Conservation (phyloP, 2,329 filamentous ascomycete genomes). For the Ilyonectria robusta region DNA sequence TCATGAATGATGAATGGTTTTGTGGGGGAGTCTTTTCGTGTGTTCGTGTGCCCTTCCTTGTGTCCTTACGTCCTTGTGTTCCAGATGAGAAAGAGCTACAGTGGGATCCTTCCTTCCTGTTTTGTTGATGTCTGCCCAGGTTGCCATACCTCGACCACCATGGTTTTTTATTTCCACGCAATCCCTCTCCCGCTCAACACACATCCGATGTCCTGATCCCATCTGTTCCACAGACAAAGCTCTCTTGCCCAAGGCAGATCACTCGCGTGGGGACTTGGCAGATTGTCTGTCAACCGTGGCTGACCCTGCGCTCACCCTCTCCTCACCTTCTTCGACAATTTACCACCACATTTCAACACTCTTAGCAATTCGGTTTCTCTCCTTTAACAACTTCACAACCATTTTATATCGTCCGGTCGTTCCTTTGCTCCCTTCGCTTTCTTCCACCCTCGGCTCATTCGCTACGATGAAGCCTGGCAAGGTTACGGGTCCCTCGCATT, state of each 20-base stretch:
- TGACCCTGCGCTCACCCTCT: not conserved
- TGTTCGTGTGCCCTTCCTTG: not conserved
- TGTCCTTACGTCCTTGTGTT: no score
- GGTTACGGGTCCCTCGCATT: conserved; percentile 41
- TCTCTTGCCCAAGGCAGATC: no score
- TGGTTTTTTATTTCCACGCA: not conserved
- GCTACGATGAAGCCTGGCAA: conserved; percentile 39
- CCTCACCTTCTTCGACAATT: not conserved
- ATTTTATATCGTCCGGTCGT: not conserved
- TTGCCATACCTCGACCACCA: not conserved
- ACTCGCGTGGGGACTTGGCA: not conserved
- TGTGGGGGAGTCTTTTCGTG: not conserved
- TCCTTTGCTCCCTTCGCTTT: not conserved
- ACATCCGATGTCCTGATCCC: no score
- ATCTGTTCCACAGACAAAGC: not conserved
- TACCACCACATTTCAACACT: not conserved
- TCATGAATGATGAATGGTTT: not conserved
- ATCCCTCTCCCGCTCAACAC: not conserved
- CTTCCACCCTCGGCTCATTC: not conserved
- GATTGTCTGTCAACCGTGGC: not conserved
- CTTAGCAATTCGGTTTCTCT: not conserved
- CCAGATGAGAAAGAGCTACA: no score
- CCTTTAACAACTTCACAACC: not conserved
- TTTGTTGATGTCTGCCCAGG: not conserved
- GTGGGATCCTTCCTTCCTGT: not conserved